Evolutionary conservation across 805 yeast species (phyloP), one percentile per base, ranked within the genome.

Genomic region (Ogataea philodendri): DNA sequence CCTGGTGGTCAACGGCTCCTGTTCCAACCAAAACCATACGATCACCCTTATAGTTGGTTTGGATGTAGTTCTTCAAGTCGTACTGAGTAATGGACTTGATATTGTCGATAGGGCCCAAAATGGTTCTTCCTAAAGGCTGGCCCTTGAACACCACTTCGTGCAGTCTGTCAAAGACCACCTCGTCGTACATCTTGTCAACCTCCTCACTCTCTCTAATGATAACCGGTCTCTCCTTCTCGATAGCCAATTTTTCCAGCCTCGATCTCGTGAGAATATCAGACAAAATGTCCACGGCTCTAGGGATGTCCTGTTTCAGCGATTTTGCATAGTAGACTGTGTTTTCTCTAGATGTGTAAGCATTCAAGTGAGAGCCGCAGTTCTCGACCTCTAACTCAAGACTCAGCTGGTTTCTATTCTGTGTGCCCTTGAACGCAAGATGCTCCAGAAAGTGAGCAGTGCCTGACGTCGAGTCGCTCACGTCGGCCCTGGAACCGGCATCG

Each of bases 361-460:
- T 93, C 54, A 93, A 75, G 65, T 93, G 98, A 16, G 96, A 87
- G 4, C 99, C 99, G 53, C 89, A 76, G 66, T 93, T 84, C 63
- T 93, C 99, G 40, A 93, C 86, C 63, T 93, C 97, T 29, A 89
- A 67, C 62, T 93, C 99, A 38, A 93, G 70, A 41, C 78, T 78
- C 39, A 78, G 69, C 66, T 93, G 97, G 9, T 86, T 66, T 59
- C 98, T 75, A 38, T 70, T 72, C 35, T 71, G 62, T 9, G 99
- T 93, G 15, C 99, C 99, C 60, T 93, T 93, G 69, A 93, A 93
- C 7, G 97, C 95, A 55, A 93, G 69, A 63, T 93, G 99, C 63
- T 93, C 99, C 39, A 93, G 66, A 59, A 93, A 93, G 65, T 93
- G 99, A 0, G 99, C 99, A 6, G 97, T 89, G 30, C 99, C 99